Evolutionary conservation across 1,284 basidiomycete genomes (phyloP).

Genomic region (Cystobasidiaceae sp.): DNA sequence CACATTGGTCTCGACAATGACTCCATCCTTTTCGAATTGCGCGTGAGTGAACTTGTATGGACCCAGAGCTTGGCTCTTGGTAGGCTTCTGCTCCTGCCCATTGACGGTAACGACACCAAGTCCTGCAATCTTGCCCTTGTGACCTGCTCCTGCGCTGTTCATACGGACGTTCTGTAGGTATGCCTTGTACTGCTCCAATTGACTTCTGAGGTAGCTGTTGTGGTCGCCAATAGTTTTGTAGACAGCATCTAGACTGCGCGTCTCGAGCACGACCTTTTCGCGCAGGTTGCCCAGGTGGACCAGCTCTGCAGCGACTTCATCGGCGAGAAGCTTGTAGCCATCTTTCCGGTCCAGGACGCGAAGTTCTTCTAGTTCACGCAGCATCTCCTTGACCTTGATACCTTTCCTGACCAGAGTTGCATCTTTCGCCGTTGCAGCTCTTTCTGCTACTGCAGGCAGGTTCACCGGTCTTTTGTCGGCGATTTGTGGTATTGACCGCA

Average conservation of each 20-base stretch:
- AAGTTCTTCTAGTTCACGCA: slow-evolving; percentile 88
- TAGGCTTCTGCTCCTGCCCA: slow-evolving; percentile 91
- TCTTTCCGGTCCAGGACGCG: slow-evolving; percentile 77
- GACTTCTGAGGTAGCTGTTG: slow-evolving; percentile 91
- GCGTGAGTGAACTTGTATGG: slow-evolving; percentile 96
- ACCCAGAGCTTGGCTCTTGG: slow-evolving; percentile 78
- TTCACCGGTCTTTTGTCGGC: slow-evolving; percentile 82
- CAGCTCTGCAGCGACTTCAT: slow-evolving; percentile 91
- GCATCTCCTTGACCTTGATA: slow-evolving; percentile 98
- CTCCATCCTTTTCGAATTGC: slow-evolving; percentile 98
- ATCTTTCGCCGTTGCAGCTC: slow-evolving; percentile 94
- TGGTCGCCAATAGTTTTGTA: slow-evolving; percentile 99
- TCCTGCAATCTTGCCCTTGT: slow-evolving; percentile 78
- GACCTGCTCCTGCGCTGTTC: slow-evolving; percentile 57
- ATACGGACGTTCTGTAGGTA: slow-evolving; percentile 96
- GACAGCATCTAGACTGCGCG: slow-evolving; percentile 84
- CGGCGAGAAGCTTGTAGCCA: slow-evolving; percentile 89
- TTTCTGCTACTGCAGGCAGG: slow-evolving; percentile 81
- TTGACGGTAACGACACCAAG: slow-evolving; percentile 94
- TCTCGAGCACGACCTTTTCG: slow-evolving; percentile 92
- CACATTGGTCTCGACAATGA: slow-evolving; percentile 97
- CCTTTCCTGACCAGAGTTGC: slow-evolving; percentile 89
- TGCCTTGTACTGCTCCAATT: slow-evolving; percentile 98
- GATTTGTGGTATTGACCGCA: slow-evolving; percentile 84
- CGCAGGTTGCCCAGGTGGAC: slow-evolving; percentile 91